phyloP scores from a whole-genome alignment of 2,329 filamentous ascomycete species.

The Rhytidhysteron rufulum region DNA sequence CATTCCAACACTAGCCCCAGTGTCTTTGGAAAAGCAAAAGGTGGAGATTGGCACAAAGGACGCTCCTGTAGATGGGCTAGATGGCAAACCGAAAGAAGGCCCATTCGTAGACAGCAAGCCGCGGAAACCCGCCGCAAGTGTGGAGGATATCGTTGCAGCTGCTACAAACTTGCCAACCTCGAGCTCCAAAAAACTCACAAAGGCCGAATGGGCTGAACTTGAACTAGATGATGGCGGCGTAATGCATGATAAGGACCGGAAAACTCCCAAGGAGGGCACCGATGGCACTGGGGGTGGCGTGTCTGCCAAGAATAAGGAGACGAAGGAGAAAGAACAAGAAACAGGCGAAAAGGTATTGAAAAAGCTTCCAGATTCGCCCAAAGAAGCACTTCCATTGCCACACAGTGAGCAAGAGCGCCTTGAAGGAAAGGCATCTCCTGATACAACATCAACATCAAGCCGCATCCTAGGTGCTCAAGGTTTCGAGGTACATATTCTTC shows the following conservation, averaged over 20 bases:
- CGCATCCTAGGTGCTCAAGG: slow-evolving; percentile 32
- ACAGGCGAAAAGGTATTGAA: slow-evolving; percentile 63
- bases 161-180: slow-evolving; percentile 19
- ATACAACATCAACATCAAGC: slow-evolving; percentile 8
- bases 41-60: slow-evolving; percentile 61
- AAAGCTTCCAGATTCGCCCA: slow-evolving; percentile 78
- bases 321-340: slow-evolving; percentile 63
- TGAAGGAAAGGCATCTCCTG: slow-evolving; percentile 13
- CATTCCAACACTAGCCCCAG: slow-evolving; percentile 17
- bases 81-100: slow-evolving; percentile 89
- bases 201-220: slow-evolving; percentile 40
- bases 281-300: slow-evolving; percentile 88
- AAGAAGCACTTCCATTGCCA: slow-evolving; percentile 77
- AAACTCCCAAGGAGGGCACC: slow-evolving; percentile 76
- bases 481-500: slow-evolving; percentile 33
- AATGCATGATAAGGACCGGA: slow-evolving; percentile 83
- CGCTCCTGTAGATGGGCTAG: slow-evolving; percentile 85
- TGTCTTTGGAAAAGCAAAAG: slow-evolving; percentile 24
- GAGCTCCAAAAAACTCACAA: slow-evolving; percentile 19
- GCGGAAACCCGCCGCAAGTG: slow-evolving; percentile 27
- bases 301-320: slow-evolving; percentile 77
- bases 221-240: slow-evolving; percentile 66
- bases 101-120: slow-evolving; percentile 63
- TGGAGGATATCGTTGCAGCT: slow-evolving; percentile 36
- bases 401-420: slow-evolving; percentile 72